A percentile compares a stretch with the other conserved stretches of the same genome.
phyloP scores from a whole-genome alignment of 176 grass and related monocot genomes.

The Metroxylon sagu region DNA sequence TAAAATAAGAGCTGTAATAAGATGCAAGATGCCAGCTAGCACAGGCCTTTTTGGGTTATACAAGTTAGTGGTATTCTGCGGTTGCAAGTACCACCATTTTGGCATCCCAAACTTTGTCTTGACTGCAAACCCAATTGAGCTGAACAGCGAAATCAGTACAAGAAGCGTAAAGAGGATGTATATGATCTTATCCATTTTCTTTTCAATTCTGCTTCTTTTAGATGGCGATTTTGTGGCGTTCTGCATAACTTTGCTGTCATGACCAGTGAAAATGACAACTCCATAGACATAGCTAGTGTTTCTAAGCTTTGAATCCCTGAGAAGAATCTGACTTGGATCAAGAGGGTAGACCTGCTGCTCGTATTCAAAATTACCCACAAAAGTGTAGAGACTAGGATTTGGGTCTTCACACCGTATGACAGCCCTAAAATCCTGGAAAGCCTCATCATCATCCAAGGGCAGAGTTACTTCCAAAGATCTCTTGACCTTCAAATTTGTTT shows the following conservation, averaged over 20 bases:
- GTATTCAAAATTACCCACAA: constrained; percentile 86
- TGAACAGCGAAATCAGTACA: constrained; percentile 83
- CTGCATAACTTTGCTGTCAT: constrained; percentile 99
- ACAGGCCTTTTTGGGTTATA: constrained; percentile 52
- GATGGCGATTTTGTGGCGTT: constrained; percentile 83
- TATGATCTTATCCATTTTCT: constrained; percentile 94
- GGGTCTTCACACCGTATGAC: constrained; percentile 87
- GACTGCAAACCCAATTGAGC: constrained; percentile 85
- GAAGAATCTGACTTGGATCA: constrained; percentile 83
- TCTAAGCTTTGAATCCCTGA: constrained; percentile 94
- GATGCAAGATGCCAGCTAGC: constrained; percentile 89
- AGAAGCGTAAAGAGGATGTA: constrained; percentile 87
- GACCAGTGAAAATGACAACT: constrained; percentile 83
- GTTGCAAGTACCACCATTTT: constrained; percentile 78
- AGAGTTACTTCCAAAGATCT: constrained; percentile 81
- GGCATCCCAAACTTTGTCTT: constrained; percentile 71
- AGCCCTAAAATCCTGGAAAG: constrained; percentile 66
- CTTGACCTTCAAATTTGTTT: constrained; percentile 97
- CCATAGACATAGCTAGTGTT: constrained; percentile 90
- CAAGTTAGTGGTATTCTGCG: constrained; percentile 39
- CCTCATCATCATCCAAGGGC: constrained; percentile 64
- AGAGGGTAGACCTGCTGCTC: constrained; percentile 76
- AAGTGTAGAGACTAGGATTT: constrained; percentile 85
- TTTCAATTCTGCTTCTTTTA: constrained; percentile 94
- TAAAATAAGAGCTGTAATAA: constrained; percentile 93